Evolutionary conservation across 2,329 filamentous ascomycete genomes (phyloP).

Genomic region (Diaporthe humulicola): DNA sequence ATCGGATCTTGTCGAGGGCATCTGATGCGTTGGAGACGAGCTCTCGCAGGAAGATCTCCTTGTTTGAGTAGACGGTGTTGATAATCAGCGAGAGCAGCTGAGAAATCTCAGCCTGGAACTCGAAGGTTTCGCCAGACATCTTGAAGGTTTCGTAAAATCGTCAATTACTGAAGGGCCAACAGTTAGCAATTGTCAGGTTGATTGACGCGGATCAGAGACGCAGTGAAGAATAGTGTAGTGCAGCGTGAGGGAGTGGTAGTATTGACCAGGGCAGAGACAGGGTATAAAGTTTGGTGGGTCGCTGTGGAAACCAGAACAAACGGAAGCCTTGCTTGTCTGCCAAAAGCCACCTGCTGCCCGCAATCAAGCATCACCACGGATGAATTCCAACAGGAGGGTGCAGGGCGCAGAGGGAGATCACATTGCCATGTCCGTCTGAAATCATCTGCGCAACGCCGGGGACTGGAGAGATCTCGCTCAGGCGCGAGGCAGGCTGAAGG

Average conservation of each 20-base stretch:
- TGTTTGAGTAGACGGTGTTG: conserved; percentile 99
- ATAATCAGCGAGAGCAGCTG: conserved; percentile 99
- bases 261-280: not conserved
- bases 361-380: no score
- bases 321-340: conserved; percentile 28
- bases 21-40: conserved; percentile 98
- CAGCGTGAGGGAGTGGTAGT: no score
- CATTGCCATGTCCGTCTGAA: not conserved
- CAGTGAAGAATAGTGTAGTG: not conserved
- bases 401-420: not conserved
- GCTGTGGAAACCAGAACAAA: conserved; percentile 23
- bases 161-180: conserved; percentile 30
- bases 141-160: conserved; percentile 53
- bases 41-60: conserved; percentile 99
- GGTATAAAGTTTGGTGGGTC: conserved; percentile 25
- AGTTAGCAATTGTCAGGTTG: not conserved
- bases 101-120: conserved; percentile 99
- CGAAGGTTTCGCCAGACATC: conserved; percentile 94
- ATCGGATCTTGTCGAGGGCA: conserved; percentile 99
- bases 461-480: not conserved
- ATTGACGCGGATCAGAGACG: not conserved
- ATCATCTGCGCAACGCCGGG: not conserved
- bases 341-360: not conserved
- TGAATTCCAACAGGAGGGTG: not conserved
- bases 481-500: conserved; percentile 10